phyloP scores from a whole-genome alignment of 2,329 filamentous ascomycete genomes.

The Fusarium nygamai region DNA sequence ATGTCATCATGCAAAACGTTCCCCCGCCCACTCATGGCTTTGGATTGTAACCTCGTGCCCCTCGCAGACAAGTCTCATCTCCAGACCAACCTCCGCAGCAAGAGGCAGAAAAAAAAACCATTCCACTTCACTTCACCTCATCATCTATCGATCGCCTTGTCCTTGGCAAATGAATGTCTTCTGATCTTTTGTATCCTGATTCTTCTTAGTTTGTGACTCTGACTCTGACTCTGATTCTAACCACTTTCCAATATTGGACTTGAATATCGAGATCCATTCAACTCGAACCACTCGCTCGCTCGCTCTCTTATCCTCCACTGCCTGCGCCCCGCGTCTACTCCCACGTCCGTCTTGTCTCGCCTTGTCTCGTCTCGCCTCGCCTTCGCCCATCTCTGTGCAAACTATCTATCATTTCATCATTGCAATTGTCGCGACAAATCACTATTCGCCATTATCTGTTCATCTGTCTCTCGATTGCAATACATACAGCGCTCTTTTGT shows the following conservation, averaged over 20 bases:
- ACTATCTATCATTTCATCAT: slow-evolving; percentile 11
- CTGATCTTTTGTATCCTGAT: slow-evolving; percentile 20
- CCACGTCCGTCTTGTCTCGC: not conserved
- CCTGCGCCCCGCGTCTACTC: slow-evolving; percentile 1
- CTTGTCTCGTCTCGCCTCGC: not conserved
- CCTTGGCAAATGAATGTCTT: slow-evolving; percentile 24
- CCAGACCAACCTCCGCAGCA: slow-evolving; percentile 32
- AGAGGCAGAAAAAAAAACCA: slow-evolving; percentile 20
- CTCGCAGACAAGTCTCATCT: slow-evolving; percentile 22
- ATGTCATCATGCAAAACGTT: slow-evolving; percentile 36
- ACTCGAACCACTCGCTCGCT: not conserved
- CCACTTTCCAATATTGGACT: not conserved
- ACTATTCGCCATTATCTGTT: not conserved
- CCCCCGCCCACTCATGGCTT: slow-evolving; percentile 27
- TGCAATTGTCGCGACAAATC: slow-evolving; percentile 14
- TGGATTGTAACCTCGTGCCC: slow-evolving; percentile 33
- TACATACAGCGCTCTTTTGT: not conserved
- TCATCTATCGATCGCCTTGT: slow-evolving; percentile 20
- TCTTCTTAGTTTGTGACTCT: slow-evolving; percentile 15
- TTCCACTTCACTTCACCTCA: slow-evolving; percentile 16
- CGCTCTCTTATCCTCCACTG: not conserved
- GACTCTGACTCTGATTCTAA: not conserved
- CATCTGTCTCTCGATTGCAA: not conserved
- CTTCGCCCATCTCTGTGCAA: slow-evolving; percentile 11
- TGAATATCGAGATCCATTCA: slow-evolving; percentile 8